phyloP scores from a whole-genome alignment of 2,329 filamentous ascomycete genomes.

The Whalleya microplaca region DNA sequence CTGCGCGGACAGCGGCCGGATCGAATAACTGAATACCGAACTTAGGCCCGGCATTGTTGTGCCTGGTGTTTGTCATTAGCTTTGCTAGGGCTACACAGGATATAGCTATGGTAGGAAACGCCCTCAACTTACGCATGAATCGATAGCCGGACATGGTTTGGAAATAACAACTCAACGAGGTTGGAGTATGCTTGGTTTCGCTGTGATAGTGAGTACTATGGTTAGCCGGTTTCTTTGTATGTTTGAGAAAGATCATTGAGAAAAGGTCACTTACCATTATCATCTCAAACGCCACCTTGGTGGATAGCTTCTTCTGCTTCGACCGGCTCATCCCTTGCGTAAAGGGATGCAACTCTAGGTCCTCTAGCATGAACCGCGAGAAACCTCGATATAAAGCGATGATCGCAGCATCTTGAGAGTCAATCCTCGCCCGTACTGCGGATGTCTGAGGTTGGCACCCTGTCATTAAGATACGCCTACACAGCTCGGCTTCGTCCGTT shows the following conservation, averaged over 20 bases:
- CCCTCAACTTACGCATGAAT: conserved; percentile 43
- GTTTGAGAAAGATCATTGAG: background rate
- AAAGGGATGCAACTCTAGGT: conserved; percentile 33
- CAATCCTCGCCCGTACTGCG: conserved; percentile 32
- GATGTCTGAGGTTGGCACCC: conserved; percentile 40
- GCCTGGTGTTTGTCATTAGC: conserved; percentile 24
- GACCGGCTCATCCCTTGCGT: conserved; percentile 33
- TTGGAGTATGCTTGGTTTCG: conserved; percentile 54
- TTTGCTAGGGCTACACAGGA: background rate
- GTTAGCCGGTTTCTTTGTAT: conserved; percentile 3
- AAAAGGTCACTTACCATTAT: conserved; percentile 27
- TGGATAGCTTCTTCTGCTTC: conserved; percentile 35
- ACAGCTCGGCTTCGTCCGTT: conserved; percentile 35
- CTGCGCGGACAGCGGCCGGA: conserved; percentile 32
- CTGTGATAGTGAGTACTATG: conserved; percentile 3
- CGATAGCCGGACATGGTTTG: conserved; percentile 49
- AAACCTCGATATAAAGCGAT: conserved; percentile 63
- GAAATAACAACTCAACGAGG: conserved; percentile 49
- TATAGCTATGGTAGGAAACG: background rate
- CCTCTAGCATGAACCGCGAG: conserved; percentile 58
- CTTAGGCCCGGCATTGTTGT: conserved; percentile 45
- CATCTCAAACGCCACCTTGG: conserved; percentile 40
- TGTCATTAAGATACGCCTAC: conserved; percentile 40
- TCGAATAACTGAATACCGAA: conserved; percentile 45
- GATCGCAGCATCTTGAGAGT: conserved; percentile 35